Evolutionary conservation across 176 grass and related monocot genomes (phyloP).

Genomic region (Oryza longistaminata): DNA sequence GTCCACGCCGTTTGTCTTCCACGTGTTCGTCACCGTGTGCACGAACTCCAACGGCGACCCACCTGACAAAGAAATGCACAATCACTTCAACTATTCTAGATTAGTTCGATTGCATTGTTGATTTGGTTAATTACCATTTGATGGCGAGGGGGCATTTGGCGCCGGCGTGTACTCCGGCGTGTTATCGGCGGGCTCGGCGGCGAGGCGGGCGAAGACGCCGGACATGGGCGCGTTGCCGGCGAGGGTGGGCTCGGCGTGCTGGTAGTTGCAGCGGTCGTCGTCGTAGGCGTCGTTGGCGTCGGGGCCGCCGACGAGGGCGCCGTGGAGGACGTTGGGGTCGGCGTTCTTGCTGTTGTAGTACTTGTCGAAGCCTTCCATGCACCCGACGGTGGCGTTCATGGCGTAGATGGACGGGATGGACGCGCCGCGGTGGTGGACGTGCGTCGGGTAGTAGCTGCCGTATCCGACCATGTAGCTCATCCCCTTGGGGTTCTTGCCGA

Average conservation of each 20-base stretch:
- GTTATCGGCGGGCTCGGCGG: conserved; percentile 8
- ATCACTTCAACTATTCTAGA: too few relatives aligned
- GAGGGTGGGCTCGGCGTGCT: conserved; percentile 74
- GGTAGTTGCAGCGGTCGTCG: conserved; percentile 72
- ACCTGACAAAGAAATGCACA: neutral
- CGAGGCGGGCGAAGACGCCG: conserved; percentile 70
- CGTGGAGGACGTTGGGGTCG: conserved; percentile 72
- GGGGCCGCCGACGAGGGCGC: conserved; percentile 79
- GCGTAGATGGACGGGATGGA: conserved; percentile 66
- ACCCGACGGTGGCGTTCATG: conserved; percentile 43
- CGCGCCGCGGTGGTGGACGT: conserved; percentile 87
- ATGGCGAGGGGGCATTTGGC: neutral
- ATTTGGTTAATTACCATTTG: neutral
- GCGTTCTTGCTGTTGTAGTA: conserved; percentile 64
- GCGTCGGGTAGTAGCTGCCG: conserved; percentile 55
- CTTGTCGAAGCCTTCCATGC: conserved; percentile 81
- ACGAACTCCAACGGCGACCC: conserved; percentile 59
- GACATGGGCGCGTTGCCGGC: conserved; percentile 64
- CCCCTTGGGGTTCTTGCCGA: conserved; percentile 76
- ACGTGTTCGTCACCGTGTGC: conserved; percentile 67
- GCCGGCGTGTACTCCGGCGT: neutral
- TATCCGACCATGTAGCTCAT: conserved; percentile 93
- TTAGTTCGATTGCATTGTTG: neutral
- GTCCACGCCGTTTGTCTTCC: conserved; percentile 50
- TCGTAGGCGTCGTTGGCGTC: conserved; percentile 64